Percentiles rank a stretch among this genome's conserved stretches.
phyloP scores from a whole-genome alignment of 1,284 basidiomycete species.

The Heliocybe sulcata region DNA sequence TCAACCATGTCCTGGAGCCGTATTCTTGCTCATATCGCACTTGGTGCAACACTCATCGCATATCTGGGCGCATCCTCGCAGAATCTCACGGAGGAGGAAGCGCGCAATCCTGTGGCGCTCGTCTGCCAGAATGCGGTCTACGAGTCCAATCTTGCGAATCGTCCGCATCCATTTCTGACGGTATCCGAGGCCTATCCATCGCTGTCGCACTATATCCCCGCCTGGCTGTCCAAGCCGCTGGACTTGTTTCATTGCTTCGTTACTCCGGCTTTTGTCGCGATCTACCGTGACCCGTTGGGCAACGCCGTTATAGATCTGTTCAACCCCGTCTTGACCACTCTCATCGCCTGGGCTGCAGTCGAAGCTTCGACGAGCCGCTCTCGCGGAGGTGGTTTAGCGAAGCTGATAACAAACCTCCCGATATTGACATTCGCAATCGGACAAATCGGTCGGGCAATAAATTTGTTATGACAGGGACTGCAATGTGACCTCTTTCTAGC shows the following conservation, averaged over 20 bases:
- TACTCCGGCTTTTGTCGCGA: not conserved
- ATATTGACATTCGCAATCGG: not conserved
- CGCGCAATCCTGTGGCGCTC: not conserved
- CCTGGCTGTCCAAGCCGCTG: not conserved
- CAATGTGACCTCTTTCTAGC: not conserved
- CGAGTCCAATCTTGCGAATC: not conserved
- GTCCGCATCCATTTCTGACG: slow-evolving; percentile 1
- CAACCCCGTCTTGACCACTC: not conserved
- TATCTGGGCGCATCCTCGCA: not conserved
- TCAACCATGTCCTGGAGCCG: not conserved
- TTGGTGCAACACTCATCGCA: not conserved
- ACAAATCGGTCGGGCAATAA: not conserved
- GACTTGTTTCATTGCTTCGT: not conserved
- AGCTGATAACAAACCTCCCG: not conserved
- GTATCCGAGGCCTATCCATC: not conserved
- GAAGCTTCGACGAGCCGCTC: not conserved
- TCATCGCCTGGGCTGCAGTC: not conserved
- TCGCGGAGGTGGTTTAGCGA: not conserved
- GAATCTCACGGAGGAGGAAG: not conserved
- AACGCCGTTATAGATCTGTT: not conserved
- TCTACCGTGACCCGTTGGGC: not conserved
- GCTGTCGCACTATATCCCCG: not conserved
- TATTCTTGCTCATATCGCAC: not conserved
- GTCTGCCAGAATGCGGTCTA: not conserved
- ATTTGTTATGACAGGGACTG: not conserved